These are phyloP conservation scores for Trichocladium uniseriatum DNA, from an alignment of 495 filamentous ascomycete genomes.

Conservation along the genomic window DNA sequence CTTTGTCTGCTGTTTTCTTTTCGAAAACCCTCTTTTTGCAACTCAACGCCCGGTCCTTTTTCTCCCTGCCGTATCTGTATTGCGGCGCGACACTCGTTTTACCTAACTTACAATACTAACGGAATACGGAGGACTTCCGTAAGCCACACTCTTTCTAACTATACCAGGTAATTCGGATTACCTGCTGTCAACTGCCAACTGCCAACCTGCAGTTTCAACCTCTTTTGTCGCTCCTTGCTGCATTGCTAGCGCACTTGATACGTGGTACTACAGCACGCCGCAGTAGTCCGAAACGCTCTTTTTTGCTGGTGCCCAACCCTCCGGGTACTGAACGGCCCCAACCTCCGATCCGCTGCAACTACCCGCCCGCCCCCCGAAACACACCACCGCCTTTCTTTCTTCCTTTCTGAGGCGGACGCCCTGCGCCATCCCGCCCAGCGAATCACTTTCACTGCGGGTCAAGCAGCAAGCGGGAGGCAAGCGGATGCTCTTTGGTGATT, in stretches of 20 bases:
- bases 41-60: neutral
- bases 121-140: too few species aligned
- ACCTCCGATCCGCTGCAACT: conserved; percentile 3
- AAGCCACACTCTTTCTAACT: too few species aligned
- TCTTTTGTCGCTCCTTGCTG: conserved; percentile 1
- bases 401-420: neutral
- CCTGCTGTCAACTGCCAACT: neutral
- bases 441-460: conserved; percentile 14
- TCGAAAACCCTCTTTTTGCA: neutral
- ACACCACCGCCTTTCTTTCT: neutral
- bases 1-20: neutral
- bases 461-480: conserved; percentile 4
- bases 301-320: neutral
- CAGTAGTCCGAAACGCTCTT: neutral
- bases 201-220: neutral
- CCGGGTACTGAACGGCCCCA: neutral
- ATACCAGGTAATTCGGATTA: too few species aligned
- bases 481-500: neutral
- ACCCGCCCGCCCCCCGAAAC: neutral
- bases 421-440: conserved; percentile 9
- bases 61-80: neutral
- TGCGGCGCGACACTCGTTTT: conserved; percentile 8
- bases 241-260: neutral
- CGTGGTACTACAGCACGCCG: neutral
- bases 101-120: too few species aligned